phyloP scores from a whole-genome alignment of 495 filamentous ascomycete genomes.

The Paragyromitra xinjiangensis region DNA sequence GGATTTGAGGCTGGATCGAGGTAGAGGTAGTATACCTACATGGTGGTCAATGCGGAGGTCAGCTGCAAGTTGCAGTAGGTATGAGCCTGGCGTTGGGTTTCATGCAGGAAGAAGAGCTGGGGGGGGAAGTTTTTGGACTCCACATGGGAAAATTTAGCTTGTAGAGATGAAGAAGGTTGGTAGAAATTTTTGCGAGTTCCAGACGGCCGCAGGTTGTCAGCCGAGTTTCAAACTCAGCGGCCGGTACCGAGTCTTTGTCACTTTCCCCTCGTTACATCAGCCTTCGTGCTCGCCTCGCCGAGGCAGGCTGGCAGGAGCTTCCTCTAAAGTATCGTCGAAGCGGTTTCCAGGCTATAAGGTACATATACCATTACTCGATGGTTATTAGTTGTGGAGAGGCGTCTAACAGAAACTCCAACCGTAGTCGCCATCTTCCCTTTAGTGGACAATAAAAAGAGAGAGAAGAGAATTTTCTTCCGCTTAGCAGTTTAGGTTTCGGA shows the following conservation, averaged over 20 bases:
- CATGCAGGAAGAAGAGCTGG: slow-evolving; percentile 27
- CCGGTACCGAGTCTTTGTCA: slow-evolving; percentile 35
- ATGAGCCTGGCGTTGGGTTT: slow-evolving; percentile 15
- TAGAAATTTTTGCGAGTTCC: slow-evolving; percentile 24
- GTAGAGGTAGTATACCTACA: neutral
- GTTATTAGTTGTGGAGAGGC: slow-evolving; percentile 2
- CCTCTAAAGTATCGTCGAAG: slow-evolving; percentile 31
- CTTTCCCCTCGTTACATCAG: neutral
- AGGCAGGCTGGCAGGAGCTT: slow-evolving; percentile 23
- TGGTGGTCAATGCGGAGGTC: slow-evolving; percentile 36
- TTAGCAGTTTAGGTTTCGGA: slow-evolving; percentile 2
- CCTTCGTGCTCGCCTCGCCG: slow-evolving; percentile 7
- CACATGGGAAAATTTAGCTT: slow-evolving; percentile 1
- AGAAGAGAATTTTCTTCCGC: slow-evolving; percentile 20
- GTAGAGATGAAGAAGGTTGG: neutral
- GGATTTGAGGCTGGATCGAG: slow-evolving; percentile 14
- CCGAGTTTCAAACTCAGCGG: slow-evolving; percentile 13
- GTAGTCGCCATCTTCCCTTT: slow-evolving; percentile 31
- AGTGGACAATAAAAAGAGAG: slow-evolving; percentile 19
- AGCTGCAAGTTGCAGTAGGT: slow-evolving; percentile 23
- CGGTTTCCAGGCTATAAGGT: slow-evolving; percentile 17
- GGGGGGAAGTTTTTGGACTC: neutral
- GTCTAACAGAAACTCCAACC: slow-evolving; percentile 21
- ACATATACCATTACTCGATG: slow-evolving; percentile 37
- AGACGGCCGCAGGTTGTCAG: slow-evolving; percentile 13